Conservation (phyloP, 1,139 yeast genomes). For the Pneumocystis murina region DNA sequence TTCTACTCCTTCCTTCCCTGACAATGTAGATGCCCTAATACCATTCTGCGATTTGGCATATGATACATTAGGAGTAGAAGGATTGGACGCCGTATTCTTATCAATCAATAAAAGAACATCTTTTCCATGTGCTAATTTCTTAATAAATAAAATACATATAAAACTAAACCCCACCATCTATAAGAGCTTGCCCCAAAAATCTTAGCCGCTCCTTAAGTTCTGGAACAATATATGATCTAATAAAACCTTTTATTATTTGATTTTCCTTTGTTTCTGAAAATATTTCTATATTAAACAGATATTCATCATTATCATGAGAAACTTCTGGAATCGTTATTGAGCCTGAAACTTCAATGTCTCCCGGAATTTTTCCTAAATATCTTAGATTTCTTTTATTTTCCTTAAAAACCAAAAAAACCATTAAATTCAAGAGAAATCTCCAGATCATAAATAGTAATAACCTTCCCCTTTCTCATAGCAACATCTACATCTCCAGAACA, state of each 20-base stretch:
- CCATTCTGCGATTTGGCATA: background rate
- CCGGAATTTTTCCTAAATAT: constrained; percentile 16
- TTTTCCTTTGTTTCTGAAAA: constrained; percentile 34
- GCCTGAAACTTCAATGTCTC: constrained; percentile 36
- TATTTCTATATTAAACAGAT: constrained; percentile 63
- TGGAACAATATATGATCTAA: constrained; percentile 54
- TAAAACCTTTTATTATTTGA: constrained; percentile 36
- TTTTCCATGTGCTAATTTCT: constrained; percentile 42
- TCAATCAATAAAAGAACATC: constrained; percentile 72
- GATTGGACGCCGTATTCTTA: constrained; percentile 56
- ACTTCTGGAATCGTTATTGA: constrained; percentile 75
- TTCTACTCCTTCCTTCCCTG: constrained; percentile 3
- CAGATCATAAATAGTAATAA: constrained; percentile 78
- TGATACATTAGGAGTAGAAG: constrained; percentile 23
- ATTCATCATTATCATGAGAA: constrained; percentile 77
- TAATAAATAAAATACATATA: background rate
- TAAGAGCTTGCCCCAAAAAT: constrained; percentile 63
- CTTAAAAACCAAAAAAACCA: constrained; percentile 26
- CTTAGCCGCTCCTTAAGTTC: constrained; percentile 44
- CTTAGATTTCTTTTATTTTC: constrained; percentile 15
- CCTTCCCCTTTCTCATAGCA: constrained; percentile 91
- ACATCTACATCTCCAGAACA: constrained; percentile 95
- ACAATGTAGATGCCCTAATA: constrained; percentile 4
- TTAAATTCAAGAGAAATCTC: constrained; percentile 45
- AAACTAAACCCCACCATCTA: constrained; percentile 21